Conservation (phyloP, 2,329 filamentous ascomycete genomes). For the Alternaria metachromatica region DNA sequence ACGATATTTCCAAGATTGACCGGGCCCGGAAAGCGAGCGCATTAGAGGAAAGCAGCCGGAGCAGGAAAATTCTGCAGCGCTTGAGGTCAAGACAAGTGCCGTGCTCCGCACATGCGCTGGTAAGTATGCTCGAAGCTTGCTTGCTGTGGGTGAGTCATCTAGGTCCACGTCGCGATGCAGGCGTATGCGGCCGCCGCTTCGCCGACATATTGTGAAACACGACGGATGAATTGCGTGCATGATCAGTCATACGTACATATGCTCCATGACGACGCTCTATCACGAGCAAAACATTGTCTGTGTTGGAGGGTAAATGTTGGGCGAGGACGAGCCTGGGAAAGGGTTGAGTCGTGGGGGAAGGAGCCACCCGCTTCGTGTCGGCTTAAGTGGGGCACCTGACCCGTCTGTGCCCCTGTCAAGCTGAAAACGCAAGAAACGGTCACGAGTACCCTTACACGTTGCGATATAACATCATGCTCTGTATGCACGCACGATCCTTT, state of each 20-base stretch:
- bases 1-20: slow-evolving; percentile 13
- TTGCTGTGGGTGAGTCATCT: slow-evolving; percentile 42
- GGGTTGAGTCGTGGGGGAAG: slow-evolving; percentile 2
- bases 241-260: slow-evolving; percentile 21
- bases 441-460: slow-evolving; percentile 15
- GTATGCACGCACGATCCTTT: slow-evolving; percentile 33
- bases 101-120: slow-evolving; percentile 9
- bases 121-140: slow-evolving; percentile 7
- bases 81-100: slow-evolving; percentile 18
- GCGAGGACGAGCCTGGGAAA: slow-evolving; percentile 4
- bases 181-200: slow-evolving; percentile 21
- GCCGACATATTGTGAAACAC: slow-evolving; percentile 43
- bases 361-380: slow-evolving; percentile 27
- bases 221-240: slow-evolving; percentile 26
- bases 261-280: slow-evolving; percentile 20
- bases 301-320: slow-evolving; percentile 1
- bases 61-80: slow-evolving; percentile 6
- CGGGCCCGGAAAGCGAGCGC: neutral
- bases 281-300: neutral
- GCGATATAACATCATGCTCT: slow-evolving; percentile 33
- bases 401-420: slow-evolving; percentile 36
- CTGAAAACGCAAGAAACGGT: slow-evolving; percentile 31
- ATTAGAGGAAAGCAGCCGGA: neutral
- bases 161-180: slow-evolving; percentile 41
- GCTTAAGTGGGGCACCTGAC: slow-evolving; percentile 25